Evolutionary conservation across 2,329 filamentous ascomycete species (phyloP).

Genomic region (Phialophora tarda): DNA sequence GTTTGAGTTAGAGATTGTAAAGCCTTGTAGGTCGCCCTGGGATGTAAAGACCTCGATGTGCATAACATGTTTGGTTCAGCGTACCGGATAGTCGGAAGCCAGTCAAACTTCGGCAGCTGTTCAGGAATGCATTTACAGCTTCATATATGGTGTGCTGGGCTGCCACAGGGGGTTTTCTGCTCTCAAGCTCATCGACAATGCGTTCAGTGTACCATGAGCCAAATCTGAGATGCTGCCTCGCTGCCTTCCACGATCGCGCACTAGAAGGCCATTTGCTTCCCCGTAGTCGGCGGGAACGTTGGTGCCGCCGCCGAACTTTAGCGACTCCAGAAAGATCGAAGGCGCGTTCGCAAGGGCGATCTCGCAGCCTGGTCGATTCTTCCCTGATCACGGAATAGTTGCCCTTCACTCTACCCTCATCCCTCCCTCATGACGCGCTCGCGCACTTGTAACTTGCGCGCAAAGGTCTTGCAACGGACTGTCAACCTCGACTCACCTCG

Average conservation of each 20-base stretch:
- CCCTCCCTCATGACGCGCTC: neutral
- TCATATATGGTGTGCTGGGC: neutral
- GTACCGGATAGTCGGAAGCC: neutral
- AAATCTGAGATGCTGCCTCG: neutral
- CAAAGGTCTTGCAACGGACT: neutral
- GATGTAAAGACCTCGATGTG: neutral
- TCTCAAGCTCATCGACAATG: neutral
- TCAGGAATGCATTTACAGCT: neutral
- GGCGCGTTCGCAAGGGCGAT: neutral
- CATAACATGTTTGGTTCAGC: neutral
- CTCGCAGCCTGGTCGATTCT: neutral
- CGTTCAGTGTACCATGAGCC: neutral
- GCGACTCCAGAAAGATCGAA: neutral
- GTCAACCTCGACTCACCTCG: neutral
- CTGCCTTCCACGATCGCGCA: neutral
- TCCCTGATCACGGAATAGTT: neutral
- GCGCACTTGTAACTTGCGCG: neutral
- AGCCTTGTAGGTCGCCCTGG: neutral
- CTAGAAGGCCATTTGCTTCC: neutral
- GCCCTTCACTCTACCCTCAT: neutral
- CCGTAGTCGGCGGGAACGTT: neutral
- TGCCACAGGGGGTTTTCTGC: neutral
- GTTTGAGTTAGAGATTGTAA: neutral
- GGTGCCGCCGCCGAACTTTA: neutral
- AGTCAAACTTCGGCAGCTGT: neutral